Evolutionary conservation across 2,329 filamentous ascomycete species (phyloP).

Genomic region (Microcyclosporella mali): DNA sequence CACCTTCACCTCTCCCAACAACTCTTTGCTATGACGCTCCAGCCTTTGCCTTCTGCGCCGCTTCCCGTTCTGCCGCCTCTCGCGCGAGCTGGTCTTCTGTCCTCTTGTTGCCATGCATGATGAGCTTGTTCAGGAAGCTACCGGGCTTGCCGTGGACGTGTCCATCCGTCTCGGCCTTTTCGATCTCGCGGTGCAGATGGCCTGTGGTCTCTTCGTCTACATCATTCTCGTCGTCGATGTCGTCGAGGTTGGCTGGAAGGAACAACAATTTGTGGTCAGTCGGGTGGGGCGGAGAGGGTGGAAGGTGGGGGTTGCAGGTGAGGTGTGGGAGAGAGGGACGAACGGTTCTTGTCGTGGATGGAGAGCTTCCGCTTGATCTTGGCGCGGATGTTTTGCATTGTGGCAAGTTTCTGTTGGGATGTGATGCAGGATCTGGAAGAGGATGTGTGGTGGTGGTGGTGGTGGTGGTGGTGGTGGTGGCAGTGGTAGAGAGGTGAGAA

Average conservation of each 20-base stretch:
- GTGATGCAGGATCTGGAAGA: constrained; percentile 1
- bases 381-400: constrained; percentile 32
- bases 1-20: too few relatives aligned
- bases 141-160: constrained; percentile 31
- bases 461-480: not conserved
- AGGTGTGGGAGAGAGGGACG: not conserved
- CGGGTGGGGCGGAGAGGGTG: not conserved
- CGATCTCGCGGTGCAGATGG: constrained; percentile 32
- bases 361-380: constrained; percentile 35
- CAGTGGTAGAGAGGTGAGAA: not conserved
- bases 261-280: not conserved
- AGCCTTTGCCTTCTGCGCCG: not conserved
- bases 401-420: too few relatives aligned
- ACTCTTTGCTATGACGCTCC: too few relatives aligned
- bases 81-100: constrained; percentile 32
- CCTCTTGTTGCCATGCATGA: constrained; percentile 36
- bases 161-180: constrained; percentile 29
- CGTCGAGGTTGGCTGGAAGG: constrained; percentile 25
- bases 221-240: constrained; percentile 28
- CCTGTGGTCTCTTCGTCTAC: constrained; percentile 35
- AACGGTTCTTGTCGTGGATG: constrained; percentile 34
- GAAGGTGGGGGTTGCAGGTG: not conserved
- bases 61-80: constrained; percentile 9
- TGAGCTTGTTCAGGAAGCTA: constrained; percentile 33
- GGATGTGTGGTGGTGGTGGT: not conserved